phyloP scores from a whole-genome alignment of 495 filamentous ascomycete genomes.

The Lasiosphaeria hispida region DNA sequence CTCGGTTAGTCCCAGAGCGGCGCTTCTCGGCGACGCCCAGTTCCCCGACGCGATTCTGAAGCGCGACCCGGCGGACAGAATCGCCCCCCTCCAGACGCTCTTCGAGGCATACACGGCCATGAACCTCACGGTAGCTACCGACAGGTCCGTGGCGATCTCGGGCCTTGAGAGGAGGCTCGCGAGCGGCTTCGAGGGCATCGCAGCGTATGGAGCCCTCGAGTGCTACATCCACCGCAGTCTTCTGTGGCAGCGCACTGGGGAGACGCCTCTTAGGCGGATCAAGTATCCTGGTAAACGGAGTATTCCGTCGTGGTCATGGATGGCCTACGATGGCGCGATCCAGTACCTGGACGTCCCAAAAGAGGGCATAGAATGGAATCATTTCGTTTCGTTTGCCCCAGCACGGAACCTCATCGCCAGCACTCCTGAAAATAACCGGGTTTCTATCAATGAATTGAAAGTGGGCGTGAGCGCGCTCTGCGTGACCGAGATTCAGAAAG shows the following conservation, averaged over 20 bases:
- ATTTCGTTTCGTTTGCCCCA: too few species aligned
- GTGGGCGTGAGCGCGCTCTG: too few species aligned
- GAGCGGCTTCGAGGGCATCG: not conserved
- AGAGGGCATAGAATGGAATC: not conserved
- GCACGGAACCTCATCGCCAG: too few species aligned
- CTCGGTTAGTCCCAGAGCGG: not conserved
- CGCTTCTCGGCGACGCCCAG: not conserved
- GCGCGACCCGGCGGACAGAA: not conserved
- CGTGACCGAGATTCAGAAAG: too few species aligned
- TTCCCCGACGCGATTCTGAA: not conserved
- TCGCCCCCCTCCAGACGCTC: not conserved
- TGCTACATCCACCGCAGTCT: not conserved
- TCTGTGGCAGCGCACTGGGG: not conserved
- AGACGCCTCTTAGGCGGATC: not conserved
- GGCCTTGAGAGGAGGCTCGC: not conserved
- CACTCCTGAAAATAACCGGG: too few species aligned
- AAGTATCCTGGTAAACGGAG: not conserved
- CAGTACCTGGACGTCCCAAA: not conserved
- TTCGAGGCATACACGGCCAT: not conserved
- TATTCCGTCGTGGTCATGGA: slow-evolving; percentile 4
- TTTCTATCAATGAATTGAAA: too few species aligned
- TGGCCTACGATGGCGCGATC: slow-evolving; percentile 2
- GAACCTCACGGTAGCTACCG: not conserved
- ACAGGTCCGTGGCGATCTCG: not conserved
- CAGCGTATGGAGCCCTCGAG: not conserved